phyloP scores from a whole-genome alignment of 2,329 filamentous ascomycete species.

The Talaromyces rugulosus region DNA sequence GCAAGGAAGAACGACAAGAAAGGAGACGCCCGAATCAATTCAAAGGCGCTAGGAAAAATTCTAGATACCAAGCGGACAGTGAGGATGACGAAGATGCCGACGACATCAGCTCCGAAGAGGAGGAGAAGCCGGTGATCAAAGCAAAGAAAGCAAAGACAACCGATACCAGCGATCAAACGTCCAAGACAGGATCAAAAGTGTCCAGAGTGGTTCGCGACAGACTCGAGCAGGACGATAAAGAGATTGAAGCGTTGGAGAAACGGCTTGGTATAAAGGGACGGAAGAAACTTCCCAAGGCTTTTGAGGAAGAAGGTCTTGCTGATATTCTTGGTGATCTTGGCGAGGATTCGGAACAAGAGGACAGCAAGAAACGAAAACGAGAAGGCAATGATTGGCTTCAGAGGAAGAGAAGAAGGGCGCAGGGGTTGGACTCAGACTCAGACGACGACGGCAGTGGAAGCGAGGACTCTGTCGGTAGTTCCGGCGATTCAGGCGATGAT shows the following conservation, averaged over 20 bases:
- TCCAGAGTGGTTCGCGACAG: slow-evolving; percentile 53
- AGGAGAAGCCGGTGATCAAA: slow-evolving; percentile 5
- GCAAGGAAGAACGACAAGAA: slow-evolving; percentile 61
- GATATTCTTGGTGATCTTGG: slow-evolving; percentile 69
- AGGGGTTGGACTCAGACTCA: slow-evolving; percentile 22
- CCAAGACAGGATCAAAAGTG: slow-evolving; percentile 23
- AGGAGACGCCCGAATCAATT: slow-evolving; percentile 48
- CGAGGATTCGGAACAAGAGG: slow-evolving; percentile 46
- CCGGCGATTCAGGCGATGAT: not conserved
- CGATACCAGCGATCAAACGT: slow-evolving; percentile 11
- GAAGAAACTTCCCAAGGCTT: slow-evolving; percentile 67
- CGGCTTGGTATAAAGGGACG: slow-evolving; percentile 78
- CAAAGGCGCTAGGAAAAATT: slow-evolving; percentile 13
- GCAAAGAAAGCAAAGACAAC: not conserved
- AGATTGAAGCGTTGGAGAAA: slow-evolving; percentile 82
- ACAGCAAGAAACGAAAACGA: slow-evolving; percentile 53
- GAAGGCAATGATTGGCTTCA: slow-evolving; percentile 61
- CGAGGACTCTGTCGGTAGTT: slow-evolving; percentile 19
- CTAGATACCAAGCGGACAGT: slow-evolving; percentile 24
- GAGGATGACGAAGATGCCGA: slow-evolving; percentile 21
- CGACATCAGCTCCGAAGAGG: slow-evolving; percentile 12
- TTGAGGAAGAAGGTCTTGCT: slow-evolving; percentile 77
- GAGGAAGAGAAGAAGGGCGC: slow-evolving; percentile 54
- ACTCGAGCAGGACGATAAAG: slow-evolving; percentile 76
- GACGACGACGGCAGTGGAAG: slow-evolving; percentile 20